phyloP scores from a whole-genome alignment of 108 stramenopile genomes.

The Skeletonema costatum region DNA sequence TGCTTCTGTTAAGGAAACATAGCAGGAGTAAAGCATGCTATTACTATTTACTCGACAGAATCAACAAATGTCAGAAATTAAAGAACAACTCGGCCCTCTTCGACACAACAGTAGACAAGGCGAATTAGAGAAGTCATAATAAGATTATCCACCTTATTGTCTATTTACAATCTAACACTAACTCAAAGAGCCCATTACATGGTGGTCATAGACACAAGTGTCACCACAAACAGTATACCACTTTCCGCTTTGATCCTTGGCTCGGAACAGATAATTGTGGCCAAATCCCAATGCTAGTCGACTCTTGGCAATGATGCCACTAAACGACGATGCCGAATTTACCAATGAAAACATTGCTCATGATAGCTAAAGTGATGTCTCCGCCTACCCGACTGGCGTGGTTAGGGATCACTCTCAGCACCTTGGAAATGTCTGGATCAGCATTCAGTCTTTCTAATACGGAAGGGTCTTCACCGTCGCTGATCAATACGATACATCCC shows the following conservation, averaged over 20 bases:
- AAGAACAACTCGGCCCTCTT: too few relatives aligned
- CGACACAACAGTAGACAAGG: too few relatives aligned
- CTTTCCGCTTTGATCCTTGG: not conserved
- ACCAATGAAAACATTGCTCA: slow-evolving; percentile 35
- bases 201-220: not conserved
- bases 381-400: slow-evolving; percentile 11
- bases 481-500: slow-evolving; percentile 18
- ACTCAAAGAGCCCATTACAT: not conserved
- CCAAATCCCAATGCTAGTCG: slow-evolving; percentile 18
- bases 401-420: not conserved
- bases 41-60: too few relatives aligned
- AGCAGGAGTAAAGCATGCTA: too few relatives aligned
- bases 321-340: slow-evolving; percentile 17
- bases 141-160: too few relatives aligned
- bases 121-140: too few relatives aligned
- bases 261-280: slow-evolving; percentile 4
- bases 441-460: slow-evolving; percentile 15
- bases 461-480: not conserved
- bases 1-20: too few relatives aligned
- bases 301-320: slow-evolving; percentile 7
- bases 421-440: slow-evolving; percentile 14
- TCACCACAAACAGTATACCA: not conserved
- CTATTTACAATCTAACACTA: not conserved
- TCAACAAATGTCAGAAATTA: too few relatives aligned
- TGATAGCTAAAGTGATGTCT: slow-evolving; percentile 24